phyloP scores from a whole-genome alignment of 352 stramenopile genomes.

The Pythium plurisporium region DNA sequence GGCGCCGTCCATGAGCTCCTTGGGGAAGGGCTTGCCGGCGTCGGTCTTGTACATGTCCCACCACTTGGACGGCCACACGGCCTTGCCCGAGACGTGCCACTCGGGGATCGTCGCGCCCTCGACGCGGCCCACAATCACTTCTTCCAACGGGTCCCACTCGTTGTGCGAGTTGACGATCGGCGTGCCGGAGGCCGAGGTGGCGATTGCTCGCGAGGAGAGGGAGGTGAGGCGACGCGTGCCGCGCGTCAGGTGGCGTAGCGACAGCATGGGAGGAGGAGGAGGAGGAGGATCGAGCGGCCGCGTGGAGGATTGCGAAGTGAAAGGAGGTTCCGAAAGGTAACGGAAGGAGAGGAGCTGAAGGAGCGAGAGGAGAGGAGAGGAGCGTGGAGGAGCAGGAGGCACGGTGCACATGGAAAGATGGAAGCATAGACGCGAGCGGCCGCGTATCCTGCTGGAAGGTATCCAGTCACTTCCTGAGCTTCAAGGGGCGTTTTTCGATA shows the following conservation, averaged over 20 bases:
- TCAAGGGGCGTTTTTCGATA: slow-evolving; percentile 9
- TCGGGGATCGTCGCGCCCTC: slow-evolving; percentile 89
- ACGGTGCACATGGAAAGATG: background rate
- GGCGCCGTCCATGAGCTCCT: slow-evolving; percentile 68
- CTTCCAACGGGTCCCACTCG: slow-evolving; percentile 88
- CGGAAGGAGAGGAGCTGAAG: background rate
- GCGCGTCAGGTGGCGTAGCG: background rate
- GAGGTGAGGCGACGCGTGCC: background rate
- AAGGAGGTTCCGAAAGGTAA: background rate
- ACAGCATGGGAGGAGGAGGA: background rate
- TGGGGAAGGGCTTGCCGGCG: slow-evolving; percentile 70
- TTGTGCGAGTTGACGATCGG: slow-evolving; percentile 89
- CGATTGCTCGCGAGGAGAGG: background rate
- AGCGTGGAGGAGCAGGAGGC: background rate
- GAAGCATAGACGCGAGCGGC: background rate
- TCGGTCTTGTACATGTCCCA: slow-evolving; percentile 91
- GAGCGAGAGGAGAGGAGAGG: background rate
- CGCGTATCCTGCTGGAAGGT: background rate
- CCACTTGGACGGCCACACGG: slow-evolving; percentile 84
- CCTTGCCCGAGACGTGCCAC: slow-evolving; percentile 88
- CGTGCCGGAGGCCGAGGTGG: slow-evolving; percentile 27
- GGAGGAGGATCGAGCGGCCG: background rate
- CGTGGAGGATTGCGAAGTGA: background rate
- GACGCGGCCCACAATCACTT: slow-evolving; percentile 87
- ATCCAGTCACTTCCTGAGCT: slow-evolving; percentile 4